A percentile compares a stretch with the other conserved stretches of the same genome.
These are phyloP conservation scores for Rhodosporidiobolus sp. DNA, from an alignment of 768 basidiomycete species.

Conservation along the genomic window DNA sequence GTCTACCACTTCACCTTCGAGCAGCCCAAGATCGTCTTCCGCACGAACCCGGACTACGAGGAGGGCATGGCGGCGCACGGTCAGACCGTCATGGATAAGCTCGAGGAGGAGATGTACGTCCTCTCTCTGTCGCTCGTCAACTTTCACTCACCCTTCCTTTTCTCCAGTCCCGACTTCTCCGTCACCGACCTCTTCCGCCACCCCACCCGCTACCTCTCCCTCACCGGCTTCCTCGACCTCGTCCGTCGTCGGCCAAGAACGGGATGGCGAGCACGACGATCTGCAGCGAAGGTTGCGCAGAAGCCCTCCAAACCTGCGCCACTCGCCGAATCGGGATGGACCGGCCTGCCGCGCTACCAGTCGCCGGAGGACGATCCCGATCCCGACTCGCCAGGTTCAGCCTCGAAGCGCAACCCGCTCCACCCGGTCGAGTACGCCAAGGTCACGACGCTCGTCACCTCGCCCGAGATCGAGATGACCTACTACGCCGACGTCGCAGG, in stretches of 20 bases:
- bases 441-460: constrained; percentile 75
- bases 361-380: constrained; percentile 30
- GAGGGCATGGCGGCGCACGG: constrained; percentile 68
- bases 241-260: neutral
- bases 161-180: neutral
- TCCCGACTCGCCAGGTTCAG: neutral
- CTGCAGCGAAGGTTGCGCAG: constrained; percentile 37
- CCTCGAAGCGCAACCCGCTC: neutral
- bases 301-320: constrained; percentile 9
- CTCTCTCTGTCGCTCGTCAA: neutral
- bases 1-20: constrained; percentile 68
- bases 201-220: neutral
- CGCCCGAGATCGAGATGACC: constrained; percentile 69
- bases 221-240: constrained; percentile 8
- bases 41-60: constrained; percentile 72
- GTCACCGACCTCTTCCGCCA: neutral
- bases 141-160: neutral
- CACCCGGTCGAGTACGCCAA: constrained; percentile 72
- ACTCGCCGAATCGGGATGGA: constrained; percentile 45
- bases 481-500: constrained; percentile 87
- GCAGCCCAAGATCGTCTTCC: constrained; percentile 61
- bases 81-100: constrained; percentile 58
- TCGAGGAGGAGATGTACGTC: constrained; percentile 51
- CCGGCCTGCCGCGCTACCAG: constrained; percentile 52
- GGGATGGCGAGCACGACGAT: constrained; percentile 23